Evolutionary conservation across 202 grass and related monocot species (phyloP), one percentile per base, ranked within the genome.

Genomic region (Dendrocalamus latiflorus): DNA sequence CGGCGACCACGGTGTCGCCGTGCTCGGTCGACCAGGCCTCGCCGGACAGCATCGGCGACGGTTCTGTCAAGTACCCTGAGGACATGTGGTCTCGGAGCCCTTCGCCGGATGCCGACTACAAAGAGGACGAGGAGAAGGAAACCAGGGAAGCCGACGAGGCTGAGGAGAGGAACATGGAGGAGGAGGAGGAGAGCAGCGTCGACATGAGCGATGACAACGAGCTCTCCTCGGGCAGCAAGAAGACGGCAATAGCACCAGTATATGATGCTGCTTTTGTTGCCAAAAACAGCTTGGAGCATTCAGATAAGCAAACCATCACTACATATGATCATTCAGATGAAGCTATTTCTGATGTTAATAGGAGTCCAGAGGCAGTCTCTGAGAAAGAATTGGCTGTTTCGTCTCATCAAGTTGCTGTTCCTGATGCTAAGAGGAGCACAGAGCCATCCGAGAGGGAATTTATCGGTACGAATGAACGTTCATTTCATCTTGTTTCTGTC

Each of bases 41-140:
- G 13, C 88, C 80, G n/a, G 79, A 90, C 53, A 86, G 43, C 68
- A 55, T 90, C 47, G 28, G 20, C 1, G 78, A 76, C 14, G 65
- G 72, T 15, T 77, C 85, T 4, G 65, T 7, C 17, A 80, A 84
- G 80, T 90, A 80, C 63, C 84, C 88, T 12, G 75, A 75, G 11
- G 88, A 90, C 80, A 80, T 84, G 84, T 90, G 88, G 88, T 90
- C 88, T 41, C 80, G 84, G 44, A 90, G 84, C 64, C 84, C 75
- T 18, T 87, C 88, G 38, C 84, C 80, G 55, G 88, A 90, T 30
- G 63, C 73, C 16, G 88, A 80, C 54, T 90, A 75, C 74, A 57
- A 65, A 65, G 80, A 76, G 22, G 72, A 73, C 0, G 74, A 79
- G 2, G 47, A 50, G 9, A 79, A 86, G 15, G 21, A 30, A 28